phyloP scores from a whole-genome alignment of 2,329 filamentous ascomycete species.

The Aureobasidium sp. region DNA sequence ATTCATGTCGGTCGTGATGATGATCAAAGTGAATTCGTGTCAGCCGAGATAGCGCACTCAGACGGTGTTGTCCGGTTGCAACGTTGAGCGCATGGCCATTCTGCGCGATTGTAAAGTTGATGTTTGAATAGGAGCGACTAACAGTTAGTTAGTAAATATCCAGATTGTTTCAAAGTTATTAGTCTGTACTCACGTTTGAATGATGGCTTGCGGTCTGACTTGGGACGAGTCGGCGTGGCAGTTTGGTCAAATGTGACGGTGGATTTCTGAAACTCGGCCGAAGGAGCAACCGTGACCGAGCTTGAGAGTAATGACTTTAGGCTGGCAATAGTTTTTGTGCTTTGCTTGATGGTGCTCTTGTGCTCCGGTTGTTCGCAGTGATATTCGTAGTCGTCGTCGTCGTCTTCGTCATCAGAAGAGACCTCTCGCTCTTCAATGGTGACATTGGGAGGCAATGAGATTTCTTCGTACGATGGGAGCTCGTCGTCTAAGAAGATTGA shows the following conservation, averaged over 20 bases:
- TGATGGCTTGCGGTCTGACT: constrained; percentile 2
- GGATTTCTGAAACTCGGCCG: not conserved
- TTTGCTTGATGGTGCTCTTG: not conserved
- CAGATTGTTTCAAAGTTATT: not conserved
- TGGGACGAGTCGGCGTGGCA: not conserved
- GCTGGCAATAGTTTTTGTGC: not conserved
- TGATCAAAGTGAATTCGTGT: not conserved
- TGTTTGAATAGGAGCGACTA: constrained; percentile 4
- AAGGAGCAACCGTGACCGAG: not conserved
- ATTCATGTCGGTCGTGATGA: not conserved
- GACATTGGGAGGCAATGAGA: not conserved
- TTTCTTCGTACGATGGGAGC: constrained; percentile 5
- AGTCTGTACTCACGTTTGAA: constrained; percentile 4
- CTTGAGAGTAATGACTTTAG: constrained; percentile 10
- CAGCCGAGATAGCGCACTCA: not conserved
- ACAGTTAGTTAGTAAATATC: not conserved
- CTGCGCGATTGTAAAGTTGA: constrained; percentile 9
- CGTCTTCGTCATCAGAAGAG: not conserved
- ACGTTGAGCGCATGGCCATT: not conserved
- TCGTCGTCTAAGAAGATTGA: not conserved
- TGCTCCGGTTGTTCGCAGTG: not conserved
- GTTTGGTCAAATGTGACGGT: constrained; percentile 2
- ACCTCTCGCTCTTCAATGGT: constrained; percentile 1
- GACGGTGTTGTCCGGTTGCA: not conserved
- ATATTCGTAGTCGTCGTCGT: not conserved